A percentile compares a stretch with the other conserved stretches of the same genome.
Evolutionary conservation across 2,329 filamentous ascomycete species (phyloP).

Genomic region (Botrytis medusae): DNA sequence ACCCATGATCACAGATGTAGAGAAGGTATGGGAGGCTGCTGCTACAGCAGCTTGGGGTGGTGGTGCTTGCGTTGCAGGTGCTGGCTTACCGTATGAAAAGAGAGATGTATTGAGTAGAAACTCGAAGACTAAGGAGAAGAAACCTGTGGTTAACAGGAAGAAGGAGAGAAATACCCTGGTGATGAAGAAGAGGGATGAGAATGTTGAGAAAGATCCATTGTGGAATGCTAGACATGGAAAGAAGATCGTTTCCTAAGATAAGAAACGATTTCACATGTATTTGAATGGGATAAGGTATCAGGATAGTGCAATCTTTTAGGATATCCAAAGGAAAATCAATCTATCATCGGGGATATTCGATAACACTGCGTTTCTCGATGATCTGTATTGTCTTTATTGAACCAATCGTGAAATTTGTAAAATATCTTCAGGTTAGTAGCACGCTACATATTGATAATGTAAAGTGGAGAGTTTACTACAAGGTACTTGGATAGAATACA

Average conservation of each 20-base stretch:
- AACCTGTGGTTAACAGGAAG: not conserved
- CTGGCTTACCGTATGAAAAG: constrained; percentile 27
- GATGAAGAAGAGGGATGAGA: constrained; percentile 7
- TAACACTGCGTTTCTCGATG: not conserved
- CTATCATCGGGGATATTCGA: not conserved
- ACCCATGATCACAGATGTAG: constrained; percentile 52
- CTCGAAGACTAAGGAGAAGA: constrained; percentile 9
- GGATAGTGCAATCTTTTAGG: not conserved
- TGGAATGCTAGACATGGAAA: constrained; percentile 14
- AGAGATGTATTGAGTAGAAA: not conserved
- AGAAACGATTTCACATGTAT: not conserved
- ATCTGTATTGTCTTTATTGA: not conserved
- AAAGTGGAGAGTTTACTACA: too few relatives aligned
- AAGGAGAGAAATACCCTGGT: constrained; percentile 1
- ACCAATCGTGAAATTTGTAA: not conserved
- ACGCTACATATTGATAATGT: too few relatives aligned
- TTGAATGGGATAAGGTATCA: not conserved
- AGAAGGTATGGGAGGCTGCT: constrained; percentile 52
- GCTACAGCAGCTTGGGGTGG: constrained; percentile 45
- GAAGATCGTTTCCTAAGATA: not conserved
- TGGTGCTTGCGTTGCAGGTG: constrained; percentile 39
- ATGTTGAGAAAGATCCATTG: not conserved
- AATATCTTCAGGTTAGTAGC: not conserved
- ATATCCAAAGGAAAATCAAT: not conserved
- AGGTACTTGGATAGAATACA: too few relatives aligned